These are phyloP conservation scores for Barnettozyma sp. DNA, from an alignment of 805 yeast genomes.

Conservation along the genomic window DNA sequence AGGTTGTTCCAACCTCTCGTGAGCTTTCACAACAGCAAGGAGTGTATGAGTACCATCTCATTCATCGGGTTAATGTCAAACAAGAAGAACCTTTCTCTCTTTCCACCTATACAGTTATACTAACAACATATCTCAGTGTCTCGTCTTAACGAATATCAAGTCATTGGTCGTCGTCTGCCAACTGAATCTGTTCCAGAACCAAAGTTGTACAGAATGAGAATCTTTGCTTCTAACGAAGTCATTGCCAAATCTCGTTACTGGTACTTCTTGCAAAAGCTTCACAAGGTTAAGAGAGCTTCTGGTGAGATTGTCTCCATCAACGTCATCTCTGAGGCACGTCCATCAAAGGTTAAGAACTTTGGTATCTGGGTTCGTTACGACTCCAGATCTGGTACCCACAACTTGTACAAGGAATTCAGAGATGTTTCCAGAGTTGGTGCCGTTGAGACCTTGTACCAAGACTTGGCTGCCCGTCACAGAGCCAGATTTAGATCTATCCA, in stretches of 20 bases:
- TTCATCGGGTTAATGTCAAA: too few species aligned
- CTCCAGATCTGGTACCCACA: conserved; percentile 99
- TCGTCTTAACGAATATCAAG: conserved; percentile 98
- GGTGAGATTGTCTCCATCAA: conserved; percentile 97
- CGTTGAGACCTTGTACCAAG: conserved; percentile 97
- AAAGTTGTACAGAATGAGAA: conserved; percentile 99
- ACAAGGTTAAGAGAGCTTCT: conserved; percentile 99
- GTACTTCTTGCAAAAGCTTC: conserved; percentile 99
- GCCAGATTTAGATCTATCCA: conserved; percentile 99
- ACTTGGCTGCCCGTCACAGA: conserved; percentile 99
- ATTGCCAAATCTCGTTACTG: conserved; percentile 99
- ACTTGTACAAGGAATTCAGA: conserved; percentile 99
- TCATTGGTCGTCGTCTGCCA: conserved; percentile 99
- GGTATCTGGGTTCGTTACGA: conserved; percentile 99
- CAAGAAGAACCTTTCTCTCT: too few species aligned
- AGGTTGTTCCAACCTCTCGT: too few species aligned
- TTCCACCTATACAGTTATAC: too few species aligned
- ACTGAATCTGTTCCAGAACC: conserved; percentile 99
- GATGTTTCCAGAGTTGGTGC: conserved; percentile 99
- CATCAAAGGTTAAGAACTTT: conserved; percentile 99
- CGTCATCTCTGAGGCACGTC: conserved; percentile 88
- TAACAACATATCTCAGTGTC: conserved; percentile 50
- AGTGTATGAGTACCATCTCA: too few species aligned
- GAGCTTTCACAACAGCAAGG: too few species aligned
- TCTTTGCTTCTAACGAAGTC: conserved; percentile 97